Evolutionary conservation across 495 filamentous ascomycete genomes (phyloP), one percentile per base, ranked within the genome.

Genomic region (Penicillium cosmopolitanum): DNA sequence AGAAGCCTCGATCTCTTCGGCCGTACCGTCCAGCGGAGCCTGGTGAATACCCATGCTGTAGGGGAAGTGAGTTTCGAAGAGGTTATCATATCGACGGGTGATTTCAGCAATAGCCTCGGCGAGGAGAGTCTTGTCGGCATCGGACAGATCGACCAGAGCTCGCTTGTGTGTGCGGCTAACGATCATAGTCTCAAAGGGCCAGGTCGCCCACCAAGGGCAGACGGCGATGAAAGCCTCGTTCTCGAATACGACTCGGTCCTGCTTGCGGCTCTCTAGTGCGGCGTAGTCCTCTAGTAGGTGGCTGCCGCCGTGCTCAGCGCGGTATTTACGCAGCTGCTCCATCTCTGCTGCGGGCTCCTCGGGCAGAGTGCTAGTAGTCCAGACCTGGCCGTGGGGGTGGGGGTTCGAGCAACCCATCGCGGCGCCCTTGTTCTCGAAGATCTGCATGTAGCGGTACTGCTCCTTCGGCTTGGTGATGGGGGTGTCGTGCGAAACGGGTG

Each of bases 321-420:
- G 81, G 74, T 98, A 97, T 63, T 86, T 88, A 63, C 82, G 69
- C 79, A 97, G 75, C 65, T 96, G 85, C 50, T 78, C 77, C 46
- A 96, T 76, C 71, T 98, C 95, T 18, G 87, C 79, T 2, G 80
- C 81, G 1, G 91, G 92, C 71, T 98, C 95, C 68, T 97, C 93
- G 5, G 95, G 95, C 51, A 97, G 73, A 12, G 87, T 85, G 38
- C 89, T 94, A 12, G 92, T 96, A 9, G 92, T 95, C 95, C 95
- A 98, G 62, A 96, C 84, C 69, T 98, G 95, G 51, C 95, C 93
- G 74, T 98, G 95, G 0, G 95, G 95, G 75, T 98, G 95, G 7
- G 95, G 96, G 72, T 98, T 98, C 3, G 95, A 98, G 82, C 95
- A 98, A 33, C 95, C 95, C 95, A 98, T 98, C 5, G 95, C 91